Evolutionary conservation across 2,329 filamentous ascomycete genomes (phyloP).

Genomic region (Colletotrichum sp.): DNA sequence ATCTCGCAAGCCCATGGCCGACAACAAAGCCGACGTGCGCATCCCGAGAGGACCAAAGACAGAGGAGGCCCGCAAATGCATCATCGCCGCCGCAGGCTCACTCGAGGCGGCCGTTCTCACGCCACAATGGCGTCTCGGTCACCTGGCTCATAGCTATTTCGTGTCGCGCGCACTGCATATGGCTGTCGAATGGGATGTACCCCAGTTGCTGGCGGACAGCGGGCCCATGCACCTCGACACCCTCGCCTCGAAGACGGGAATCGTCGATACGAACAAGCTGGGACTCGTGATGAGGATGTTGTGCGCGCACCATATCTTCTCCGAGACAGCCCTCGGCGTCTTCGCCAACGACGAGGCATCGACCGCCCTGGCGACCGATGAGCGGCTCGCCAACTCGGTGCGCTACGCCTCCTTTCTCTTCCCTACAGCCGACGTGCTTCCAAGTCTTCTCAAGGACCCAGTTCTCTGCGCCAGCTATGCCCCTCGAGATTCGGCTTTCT

Average conservation of each 20-base stretch:
- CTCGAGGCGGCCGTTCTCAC: constrained; percentile 4
- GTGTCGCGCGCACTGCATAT: constrained; percentile 14
- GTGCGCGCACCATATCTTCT: constrained; percentile 10
- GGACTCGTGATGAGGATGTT: constrained; percentile 16
- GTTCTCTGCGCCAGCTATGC: constrained; percentile 4
- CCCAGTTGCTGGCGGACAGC: not conserved
- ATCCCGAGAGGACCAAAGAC: not conserved
- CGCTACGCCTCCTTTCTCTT: constrained; percentile 13
- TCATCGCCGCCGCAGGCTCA: not conserved
- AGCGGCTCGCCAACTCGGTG: constrained; percentile 1
- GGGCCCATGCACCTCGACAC: not conserved
- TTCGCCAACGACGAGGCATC: constrained; percentile 15
- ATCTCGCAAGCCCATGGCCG: not conserved
- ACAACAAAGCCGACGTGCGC: not conserved
- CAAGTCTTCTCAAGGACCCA: not conserved
- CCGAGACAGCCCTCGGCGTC: not conserved
- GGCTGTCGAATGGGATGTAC: constrained; percentile 12
- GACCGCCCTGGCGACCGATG: not conserved
- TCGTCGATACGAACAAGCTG: constrained; percentile 6
- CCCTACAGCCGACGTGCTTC: constrained; percentile 4
- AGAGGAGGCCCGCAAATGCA: constrained; percentile 4
- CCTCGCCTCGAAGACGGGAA: constrained; percentile 4
- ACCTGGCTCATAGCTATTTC: constrained; percentile 3
- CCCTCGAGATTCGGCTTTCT: constrained; percentile 1
- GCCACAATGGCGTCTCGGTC: constrained; percentile 11